Conservation (phyloP, 176 grass and related monocot species). For the Urochloa ruziziensis region DNA sequence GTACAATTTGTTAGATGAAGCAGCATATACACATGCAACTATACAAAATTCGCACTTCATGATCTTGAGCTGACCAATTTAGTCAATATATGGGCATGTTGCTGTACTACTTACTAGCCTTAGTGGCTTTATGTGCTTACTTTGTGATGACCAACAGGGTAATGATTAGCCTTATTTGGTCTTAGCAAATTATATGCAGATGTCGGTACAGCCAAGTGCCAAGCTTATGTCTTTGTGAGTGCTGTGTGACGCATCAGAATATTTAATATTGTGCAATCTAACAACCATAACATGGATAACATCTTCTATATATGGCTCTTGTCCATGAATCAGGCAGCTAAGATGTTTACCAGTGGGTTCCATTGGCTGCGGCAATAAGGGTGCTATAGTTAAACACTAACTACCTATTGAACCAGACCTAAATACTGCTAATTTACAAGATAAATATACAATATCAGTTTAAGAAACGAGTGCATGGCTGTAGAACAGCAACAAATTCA, state of each 20-base stretch:
- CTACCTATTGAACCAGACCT: background rate
- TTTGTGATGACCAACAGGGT: slow-evolving; percentile 7
- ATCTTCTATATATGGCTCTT: background rate
- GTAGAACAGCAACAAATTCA: slow-evolving; percentile 13
- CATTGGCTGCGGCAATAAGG: background rate
- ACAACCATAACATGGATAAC: background rate
- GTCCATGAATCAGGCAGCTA: slow-evolving; percentile 8
- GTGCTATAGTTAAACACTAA: slow-evolving; percentile 17
- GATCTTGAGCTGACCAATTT: background rate
- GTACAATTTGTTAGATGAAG: slow-evolving; percentile 10
- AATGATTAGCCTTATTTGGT: background rate
- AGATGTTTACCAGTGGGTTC: slow-evolving; percentile 5
- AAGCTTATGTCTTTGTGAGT: slow-evolving; percentile 11
- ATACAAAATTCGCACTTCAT: background rate
- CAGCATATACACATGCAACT: background rate
- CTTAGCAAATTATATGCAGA: background rate
- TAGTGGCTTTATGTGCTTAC: slow-evolving; percentile 5
- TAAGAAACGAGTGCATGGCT: background rate
- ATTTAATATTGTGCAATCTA: slow-evolving; percentile 10
- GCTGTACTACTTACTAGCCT: background rate
- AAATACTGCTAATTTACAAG: slow-evolving; percentile 7
- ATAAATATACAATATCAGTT: background rate
- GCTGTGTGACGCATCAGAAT: background rate
- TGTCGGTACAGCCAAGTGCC: background rate
- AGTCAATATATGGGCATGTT: slow-evolving; percentile 9